Evolutionary conservation across 352 stramenopile species (phyloP).

Genomic region (Globisporangium polare): DNA sequence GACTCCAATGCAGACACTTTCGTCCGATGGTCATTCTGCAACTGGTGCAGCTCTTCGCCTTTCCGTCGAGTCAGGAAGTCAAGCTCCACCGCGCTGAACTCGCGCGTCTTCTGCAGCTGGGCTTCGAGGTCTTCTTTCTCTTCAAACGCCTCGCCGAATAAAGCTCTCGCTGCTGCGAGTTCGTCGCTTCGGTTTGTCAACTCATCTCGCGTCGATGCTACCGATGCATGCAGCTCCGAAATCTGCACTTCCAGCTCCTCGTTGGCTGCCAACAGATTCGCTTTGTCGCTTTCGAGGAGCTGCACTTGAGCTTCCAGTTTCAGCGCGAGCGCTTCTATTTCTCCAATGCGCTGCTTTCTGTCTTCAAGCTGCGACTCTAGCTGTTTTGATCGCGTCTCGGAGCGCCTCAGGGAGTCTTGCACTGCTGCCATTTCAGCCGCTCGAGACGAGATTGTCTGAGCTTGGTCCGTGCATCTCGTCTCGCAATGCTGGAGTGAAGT

Average conservation of each 20-base stretch:
- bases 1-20: constrained; percentile 11
- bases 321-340: neutral
- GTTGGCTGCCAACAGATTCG: neutral
- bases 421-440: neutral
- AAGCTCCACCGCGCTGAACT: constrained; percentile 13
- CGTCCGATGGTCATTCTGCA: constrained; percentile 7
- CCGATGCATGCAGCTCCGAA: neutral
- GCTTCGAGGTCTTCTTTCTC: neutral
- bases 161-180: neutral
- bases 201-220: neutral
- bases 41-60: neutral
- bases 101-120: constrained; percentile 10
- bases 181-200: neutral
- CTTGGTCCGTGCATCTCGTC: neutral
- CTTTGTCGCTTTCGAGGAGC: neutral
- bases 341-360: neutral
- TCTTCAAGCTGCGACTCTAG: neutral
- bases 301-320: neutral
- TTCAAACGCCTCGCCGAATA: constrained; percentile 10
- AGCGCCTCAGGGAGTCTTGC: neutral
- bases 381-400: neutral
- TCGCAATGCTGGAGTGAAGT: neutral
- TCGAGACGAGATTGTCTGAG: neutral
- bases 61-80: neutral
- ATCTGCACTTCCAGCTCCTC: neutral